phyloP scores from a whole-genome alignment of 2,329 filamentous ascomycete species.

The Aspergillus fumigatus region DNA sequence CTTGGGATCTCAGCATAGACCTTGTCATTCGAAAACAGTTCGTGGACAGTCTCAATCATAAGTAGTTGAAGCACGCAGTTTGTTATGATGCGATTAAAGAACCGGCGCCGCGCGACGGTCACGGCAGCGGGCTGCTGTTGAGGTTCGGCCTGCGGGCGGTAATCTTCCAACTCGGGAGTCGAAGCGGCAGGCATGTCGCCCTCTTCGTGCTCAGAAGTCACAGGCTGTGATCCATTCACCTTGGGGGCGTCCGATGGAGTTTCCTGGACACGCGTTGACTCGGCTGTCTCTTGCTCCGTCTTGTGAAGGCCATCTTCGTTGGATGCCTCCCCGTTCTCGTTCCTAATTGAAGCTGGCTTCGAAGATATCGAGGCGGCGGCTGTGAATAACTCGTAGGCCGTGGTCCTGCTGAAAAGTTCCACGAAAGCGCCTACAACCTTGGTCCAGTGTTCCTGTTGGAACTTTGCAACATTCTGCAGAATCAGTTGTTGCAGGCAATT shows the following conservation, averaged over 20 bases:
- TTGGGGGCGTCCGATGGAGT: slow-evolving; percentile 21
- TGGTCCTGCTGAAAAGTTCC: slow-evolving; percentile 89
- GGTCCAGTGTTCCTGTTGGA: slow-evolving; percentile 79
- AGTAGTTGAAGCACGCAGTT: slow-evolving; percentile 95
- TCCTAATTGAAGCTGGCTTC: slow-evolving; percentile 22
- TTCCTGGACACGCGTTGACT: slow-evolving; percentile 18
- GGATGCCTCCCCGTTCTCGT: slow-evolving; percentile 26
- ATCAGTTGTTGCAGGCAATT: slow-evolving; percentile 97
- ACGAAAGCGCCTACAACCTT: slow-evolving; percentile 96
- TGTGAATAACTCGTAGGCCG: slow-evolving; percentile 91
- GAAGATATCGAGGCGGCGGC: slow-evolving; percentile 56
- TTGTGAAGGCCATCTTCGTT: slow-evolving; percentile 21
- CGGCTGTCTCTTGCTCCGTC: slow-evolving; percentile 15
- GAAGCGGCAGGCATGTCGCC: slow-evolving; percentile 30
- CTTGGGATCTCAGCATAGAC: slow-evolving; percentile 94
- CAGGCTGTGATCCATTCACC: slow-evolving; percentile 25
- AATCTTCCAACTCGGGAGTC: slow-evolving; percentile 69
- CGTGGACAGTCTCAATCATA: slow-evolving; percentile 99
- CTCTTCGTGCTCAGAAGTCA: slow-evolving; percentile 29
- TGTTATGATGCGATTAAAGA: slow-evolving; percentile 99
- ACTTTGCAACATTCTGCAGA: slow-evolving; percentile 91
- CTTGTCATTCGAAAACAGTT: slow-evolving; percentile 94
- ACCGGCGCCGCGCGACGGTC: slow-evolving; percentile 83
- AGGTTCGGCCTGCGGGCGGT: slow-evolving; percentile 68
- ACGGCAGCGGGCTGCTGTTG: slow-evolving; percentile 90